A percentile compares a stretch with the other conserved stretches of the same genome.
phyloP scores from a whole-genome alignment of 2,329 filamentous ascomycete species.

The Pyrenochaeta sp. region DNA sequence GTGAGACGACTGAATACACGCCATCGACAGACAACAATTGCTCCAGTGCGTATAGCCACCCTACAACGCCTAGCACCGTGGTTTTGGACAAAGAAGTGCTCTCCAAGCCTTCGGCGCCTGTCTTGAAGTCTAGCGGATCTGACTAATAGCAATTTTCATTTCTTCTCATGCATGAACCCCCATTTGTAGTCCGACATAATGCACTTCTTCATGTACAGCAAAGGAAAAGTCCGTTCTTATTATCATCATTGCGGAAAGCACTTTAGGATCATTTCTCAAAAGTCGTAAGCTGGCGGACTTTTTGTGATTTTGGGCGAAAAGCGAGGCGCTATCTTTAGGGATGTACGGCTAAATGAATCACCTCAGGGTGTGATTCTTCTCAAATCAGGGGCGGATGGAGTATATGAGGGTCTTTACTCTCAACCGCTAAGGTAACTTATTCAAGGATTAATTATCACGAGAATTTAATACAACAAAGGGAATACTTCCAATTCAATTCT shows the following conservation, averaged over 20 bases:
- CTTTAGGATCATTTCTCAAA: neutral
- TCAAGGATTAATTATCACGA: neutral
- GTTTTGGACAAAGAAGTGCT: neutral
- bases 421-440: neutral
- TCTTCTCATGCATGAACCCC: neutral
- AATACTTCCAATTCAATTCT: no score
- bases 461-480: neutral
- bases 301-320: neutral
- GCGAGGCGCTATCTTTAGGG: neutral
- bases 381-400: no score
- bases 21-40: neutral
- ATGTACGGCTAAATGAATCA: neutral
- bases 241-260: neutral
- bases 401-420: no score
- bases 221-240: neutral
- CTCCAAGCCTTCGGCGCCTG: slow-evolving; percentile 1
- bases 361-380: neutral
- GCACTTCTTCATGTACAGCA: neutral
- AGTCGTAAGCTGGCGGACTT: neutral
- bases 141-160: neutral
- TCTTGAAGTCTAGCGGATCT: slow-evolving; percentile 4
- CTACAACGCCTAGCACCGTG: neutral
- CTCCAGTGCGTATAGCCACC: neutral
- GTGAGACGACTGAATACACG: neutral
- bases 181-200: neutral